Evolutionary conservation across 2,329 filamentous ascomycete species (phyloP), one percentile per base, ranked within the genome.

Genomic region (Phyllosticta citriasiana): DNA sequence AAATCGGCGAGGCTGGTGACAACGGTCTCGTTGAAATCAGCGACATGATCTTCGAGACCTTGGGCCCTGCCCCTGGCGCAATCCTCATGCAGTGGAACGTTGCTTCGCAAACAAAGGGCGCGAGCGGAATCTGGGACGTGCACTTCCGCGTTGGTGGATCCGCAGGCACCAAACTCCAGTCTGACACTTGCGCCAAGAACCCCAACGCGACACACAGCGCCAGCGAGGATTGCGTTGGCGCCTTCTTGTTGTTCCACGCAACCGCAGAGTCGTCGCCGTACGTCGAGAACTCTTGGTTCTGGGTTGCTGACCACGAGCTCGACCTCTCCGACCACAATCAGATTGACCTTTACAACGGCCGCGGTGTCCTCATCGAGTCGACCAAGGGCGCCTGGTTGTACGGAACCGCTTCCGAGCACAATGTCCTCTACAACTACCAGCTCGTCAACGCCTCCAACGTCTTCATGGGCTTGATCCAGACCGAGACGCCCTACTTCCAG

Each of bases 11-110:
- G 69, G 76, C 82, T 10, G 91, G 91, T 58, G 88, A 96, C 65
- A 80, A 82, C 54, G 93, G 92, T 64, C 80, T 81, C 27, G 88
- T 96, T 55, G 92, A 97, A 77, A 93, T 97, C 70, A 88, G 86
- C 54, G 93, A 97, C 70, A 76, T 96, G 63, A 86, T 96, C 68
- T 88, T 97, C 67, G 84, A 90, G 74, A 96, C 91, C 30, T 83
- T 85, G 66, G 93, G 93, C 4, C 80, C 91, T 2, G 87, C 90
- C 64, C 88, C 91, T 0, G 93, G 93, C 66, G 93, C 91, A 19
- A 90, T 96, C 69, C 82, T 97, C 71, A 85, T 97, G 77, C 84
- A 97, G 73, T 97, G 91, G 88, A 97, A 97, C 76, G 79, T 96
- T 52, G 84, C 84, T 53, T 87, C 85, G 40, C 72, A 81, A 3